phyloP scores from a whole-genome alignment of 2,329 filamentous ascomycete species.

The Periglandula ipomoeae region DNA sequence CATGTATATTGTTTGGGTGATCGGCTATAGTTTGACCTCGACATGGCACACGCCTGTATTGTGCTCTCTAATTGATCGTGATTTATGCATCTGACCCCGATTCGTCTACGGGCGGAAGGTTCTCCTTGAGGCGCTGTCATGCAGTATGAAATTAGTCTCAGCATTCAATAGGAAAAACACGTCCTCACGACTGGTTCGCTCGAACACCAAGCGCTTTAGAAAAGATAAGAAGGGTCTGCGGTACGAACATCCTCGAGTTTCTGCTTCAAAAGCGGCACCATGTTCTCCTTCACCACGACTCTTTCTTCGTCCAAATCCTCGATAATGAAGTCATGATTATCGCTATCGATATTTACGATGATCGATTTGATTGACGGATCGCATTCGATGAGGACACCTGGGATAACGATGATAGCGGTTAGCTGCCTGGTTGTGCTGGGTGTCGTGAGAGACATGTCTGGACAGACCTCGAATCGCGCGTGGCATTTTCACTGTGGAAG shows the following conservation, averaged over 20 bases:
- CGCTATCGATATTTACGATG: slow-evolving; percentile 65
- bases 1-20: no score
- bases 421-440: neutral
- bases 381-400: slow-evolving; percentile 69
- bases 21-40: neutral
- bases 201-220: neutral
- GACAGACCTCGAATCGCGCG: slow-evolving; percentile 45
- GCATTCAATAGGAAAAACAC: no score
- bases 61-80: neutral
- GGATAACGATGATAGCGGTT: slow-evolving; percentile 3
- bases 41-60: neutral
- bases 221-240: neutral
- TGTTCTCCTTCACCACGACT: slow-evolving; percentile 65
- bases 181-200: no score
- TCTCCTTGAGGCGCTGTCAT: slow-evolving; percentile 43
- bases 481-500: slow-evolving; percentile 32
- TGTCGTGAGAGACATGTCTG: neutral
- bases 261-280: slow-evolving; percentile 57
- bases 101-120: slow-evolving; percentile 40
- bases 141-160: slow-evolving; percentile 2
- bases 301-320: slow-evolving; percentile 73
- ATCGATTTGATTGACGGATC: slow-evolving; percentile 85
- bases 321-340: slow-evolving; percentile 65
- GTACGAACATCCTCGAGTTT: slow-evolving; percentile 56
- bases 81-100: slow-evolving; percentile 37